Evolutionary conservation across 169 alveolate species (phyloP), one percentile per base, ranked within the genome.

Genomic region (Plasmodium knowlesi): DNA sequence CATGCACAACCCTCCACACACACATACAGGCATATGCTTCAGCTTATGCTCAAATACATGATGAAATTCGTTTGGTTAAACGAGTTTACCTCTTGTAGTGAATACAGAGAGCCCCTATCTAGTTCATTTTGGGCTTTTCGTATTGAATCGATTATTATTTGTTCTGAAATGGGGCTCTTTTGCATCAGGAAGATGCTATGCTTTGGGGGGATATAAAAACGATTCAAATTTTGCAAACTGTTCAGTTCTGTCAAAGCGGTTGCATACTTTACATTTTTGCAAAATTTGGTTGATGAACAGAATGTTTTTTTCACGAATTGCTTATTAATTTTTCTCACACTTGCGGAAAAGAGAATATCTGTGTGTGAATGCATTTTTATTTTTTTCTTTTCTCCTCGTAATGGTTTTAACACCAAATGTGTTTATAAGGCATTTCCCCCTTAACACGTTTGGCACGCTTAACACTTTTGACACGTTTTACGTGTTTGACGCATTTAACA

Each of bases 21-120:
- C 76, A 67, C 10, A 67, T 28, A 61, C 32, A 61, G 16, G 43
- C 43, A 22, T 25, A 74, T 74, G 28, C 76, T 14, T 28, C 37
- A 25, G 76, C 37, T 67, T 67, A 19, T 9, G 37, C 76, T 25
- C n/a, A 67, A 67, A 28, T 12, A 67, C 76, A 67, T 28, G 9
- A 61, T 61, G 37, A 67, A 25, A 67, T 8, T 25, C 39, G 76
- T 22, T 67, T 22, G 34, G 34, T 28, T 25, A 67, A 61, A 25
- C 1, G 76, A 28, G 76, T 25, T 88, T 88, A 88, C 94, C 72
- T 88, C 88, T 61, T 88, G 89, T 5, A 88, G 83, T 43, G 82
- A 88, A 88, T 88, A 88, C 67, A 88, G 83, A 22, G 94, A 88
- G 46, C 80, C 89, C 46, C 94, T 76, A 88, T 88, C 94, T 39